These are phyloP conservation scores for Leccinum solheimii DNA, from an alignment of 1,284 basidiomycete genomes.

Conservation along the genomic window DNA sequence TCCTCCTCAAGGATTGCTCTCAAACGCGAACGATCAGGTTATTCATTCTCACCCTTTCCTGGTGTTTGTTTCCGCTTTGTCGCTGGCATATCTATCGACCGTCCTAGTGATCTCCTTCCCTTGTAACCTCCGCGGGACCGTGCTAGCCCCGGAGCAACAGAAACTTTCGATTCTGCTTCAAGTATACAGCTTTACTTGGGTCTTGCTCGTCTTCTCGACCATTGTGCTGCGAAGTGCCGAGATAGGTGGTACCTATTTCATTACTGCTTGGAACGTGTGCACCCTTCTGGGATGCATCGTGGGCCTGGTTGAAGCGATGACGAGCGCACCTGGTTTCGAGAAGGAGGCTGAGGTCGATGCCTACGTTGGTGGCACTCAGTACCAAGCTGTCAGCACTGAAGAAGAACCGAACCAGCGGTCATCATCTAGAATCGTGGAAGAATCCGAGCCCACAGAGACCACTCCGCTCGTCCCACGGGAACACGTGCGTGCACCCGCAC, in stretches of 20 bases:
- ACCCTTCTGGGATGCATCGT: constrained; percentile 50
- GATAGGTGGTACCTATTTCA: constrained; percentile 56
- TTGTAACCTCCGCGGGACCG: constrained; percentile 11
- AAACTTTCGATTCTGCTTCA: constrained; percentile 49
- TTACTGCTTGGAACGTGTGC: constrained; percentile 57
- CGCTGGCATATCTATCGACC: constrained; percentile 49
- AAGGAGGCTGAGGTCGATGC: constrained; percentile 9
- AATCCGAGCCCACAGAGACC: constrained; percentile 44
- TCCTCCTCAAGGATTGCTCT: neutral
- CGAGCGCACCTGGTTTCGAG: constrained; percentile 26
- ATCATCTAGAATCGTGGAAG: constrained; percentile 29
- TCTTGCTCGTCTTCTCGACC: constrained; percentile 53
- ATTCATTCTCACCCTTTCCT: constrained; percentile 57
- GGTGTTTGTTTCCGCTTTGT: constrained; percentile 50
- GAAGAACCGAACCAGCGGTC: constrained; percentile 17
- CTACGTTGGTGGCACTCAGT: constrained; percentile 20
- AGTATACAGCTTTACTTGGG: constrained; percentile 55
- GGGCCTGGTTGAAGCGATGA: constrained; percentile 42
- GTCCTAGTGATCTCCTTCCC: constrained; percentile 27
- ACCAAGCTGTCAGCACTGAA: constrained; percentile 29
- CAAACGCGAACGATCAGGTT: constrained; percentile 43
- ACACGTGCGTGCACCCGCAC: constrained; percentile 9
- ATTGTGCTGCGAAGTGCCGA: constrained; percentile 42
- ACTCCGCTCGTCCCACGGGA: constrained; percentile 51
- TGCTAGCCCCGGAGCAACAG: constrained; percentile 37